Conservation (phyloP, 495 filamentous ascomycete genomes). For the Rusavskia elegans region DNA sequence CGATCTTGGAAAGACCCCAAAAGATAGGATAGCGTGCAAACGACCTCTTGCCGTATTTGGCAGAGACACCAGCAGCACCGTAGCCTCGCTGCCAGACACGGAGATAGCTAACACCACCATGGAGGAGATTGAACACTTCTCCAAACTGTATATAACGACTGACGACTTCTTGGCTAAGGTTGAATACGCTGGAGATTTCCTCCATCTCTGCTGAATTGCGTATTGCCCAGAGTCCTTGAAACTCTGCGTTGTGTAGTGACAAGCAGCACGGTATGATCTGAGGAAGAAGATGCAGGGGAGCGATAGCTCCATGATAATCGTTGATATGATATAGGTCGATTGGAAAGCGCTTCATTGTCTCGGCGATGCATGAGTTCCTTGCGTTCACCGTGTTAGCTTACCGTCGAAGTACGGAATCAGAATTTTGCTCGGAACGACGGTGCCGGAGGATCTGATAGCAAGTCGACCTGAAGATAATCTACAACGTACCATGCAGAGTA, state of each 20-base stretch:
- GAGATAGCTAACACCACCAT: slow-evolving; percentile 59
- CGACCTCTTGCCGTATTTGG: slow-evolving; percentile 60
- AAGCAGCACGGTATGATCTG: slow-evolving; percentile 44
- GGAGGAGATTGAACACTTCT: slow-evolving; percentile 55
- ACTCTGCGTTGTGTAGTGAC: slow-evolving; percentile 51
- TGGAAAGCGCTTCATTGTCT: slow-evolving; percentile 37
- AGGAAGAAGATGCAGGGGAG: slow-evolving; percentile 55
- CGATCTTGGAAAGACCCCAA: slow-evolving; percentile 57
- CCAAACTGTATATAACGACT: slow-evolving; percentile 51
- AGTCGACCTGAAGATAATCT: too few species aligned
- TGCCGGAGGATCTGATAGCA: too few species aligned
- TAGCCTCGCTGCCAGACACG: slow-evolving; percentile 60
- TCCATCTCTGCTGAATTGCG: slow-evolving; percentile 39
- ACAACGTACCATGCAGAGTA: slow-evolving; percentile 38
- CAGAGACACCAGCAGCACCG: slow-evolving; percentile 58
- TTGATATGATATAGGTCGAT: slow-evolving; percentile 69
- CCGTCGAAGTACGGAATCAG: too few species aligned
- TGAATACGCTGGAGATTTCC: slow-evolving; percentile 60
- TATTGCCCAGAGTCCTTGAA: slow-evolving; percentile 57
- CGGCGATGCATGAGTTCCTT: slow-evolving; percentile 40
- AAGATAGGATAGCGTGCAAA: slow-evolving; percentile 66
- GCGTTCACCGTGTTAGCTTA: not conserved
- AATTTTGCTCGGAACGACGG: too few species aligned
- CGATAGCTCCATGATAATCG: slow-evolving; percentile 63
- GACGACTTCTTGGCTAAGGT: slow-evolving; percentile 32